Conservation (phyloP, 2,329 filamentous ascomycete genomes). For the Penicillium sp. region DNA sequence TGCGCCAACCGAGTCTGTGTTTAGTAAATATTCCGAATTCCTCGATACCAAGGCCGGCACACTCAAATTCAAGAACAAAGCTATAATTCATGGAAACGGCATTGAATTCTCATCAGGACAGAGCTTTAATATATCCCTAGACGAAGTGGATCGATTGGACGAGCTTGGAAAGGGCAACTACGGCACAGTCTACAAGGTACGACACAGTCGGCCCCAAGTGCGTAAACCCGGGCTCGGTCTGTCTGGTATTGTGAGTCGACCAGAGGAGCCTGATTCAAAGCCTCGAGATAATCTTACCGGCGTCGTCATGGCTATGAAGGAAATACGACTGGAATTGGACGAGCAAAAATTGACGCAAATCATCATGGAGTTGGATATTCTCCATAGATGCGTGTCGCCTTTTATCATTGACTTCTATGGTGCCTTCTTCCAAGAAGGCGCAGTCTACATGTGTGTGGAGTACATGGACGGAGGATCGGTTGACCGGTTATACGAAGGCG, state of each 20-base stretch:
- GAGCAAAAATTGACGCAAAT: slow-evolving; percentile 96
- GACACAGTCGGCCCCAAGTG: slow-evolving; percentile 69
- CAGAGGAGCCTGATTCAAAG: slow-evolving; percentile 18
- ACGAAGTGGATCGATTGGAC: slow-evolving; percentile 88
- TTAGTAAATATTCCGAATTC: slow-evolving; percentile 72
- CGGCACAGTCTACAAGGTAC: slow-evolving; percentile 94
- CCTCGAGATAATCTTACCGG: slow-evolving; percentile 47
- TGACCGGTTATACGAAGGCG: slow-evolving; percentile 89
- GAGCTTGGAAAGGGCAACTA: slow-evolving; percentile 98
- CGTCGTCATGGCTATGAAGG: slow-evolving; percentile 97
- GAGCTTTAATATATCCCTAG: slow-evolving; percentile 88
- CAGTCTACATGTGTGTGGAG: slow-evolving; percentile 98
- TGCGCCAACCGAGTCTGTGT: slow-evolving; percentile 40
- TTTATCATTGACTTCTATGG: slow-evolving; percentile 99
- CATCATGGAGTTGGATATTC: slow-evolving; percentile 92
- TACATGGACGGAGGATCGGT: slow-evolving; percentile 99
- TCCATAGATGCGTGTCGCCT: slow-evolving; percentile 90
- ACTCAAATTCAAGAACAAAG: slow-evolving; percentile 88
- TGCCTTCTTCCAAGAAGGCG: slow-evolving; percentile 97
- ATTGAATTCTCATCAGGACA: slow-evolving; percentile 89
- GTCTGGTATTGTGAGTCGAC: slow-evolving; percentile 54
- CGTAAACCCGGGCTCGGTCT: slow-evolving; percentile 58
- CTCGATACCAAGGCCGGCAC: slow-evolving; percentile 90
- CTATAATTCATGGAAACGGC: slow-evolving; percentile 79
- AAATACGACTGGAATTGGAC: slow-evolving; percentile 90